Percentiles rank a stretch among this genome's conserved stretches.
Evolutionary conservation across 2,329 filamentous ascomycete species (phyloP).

Genomic region (Fusarium papillatum): DNA sequence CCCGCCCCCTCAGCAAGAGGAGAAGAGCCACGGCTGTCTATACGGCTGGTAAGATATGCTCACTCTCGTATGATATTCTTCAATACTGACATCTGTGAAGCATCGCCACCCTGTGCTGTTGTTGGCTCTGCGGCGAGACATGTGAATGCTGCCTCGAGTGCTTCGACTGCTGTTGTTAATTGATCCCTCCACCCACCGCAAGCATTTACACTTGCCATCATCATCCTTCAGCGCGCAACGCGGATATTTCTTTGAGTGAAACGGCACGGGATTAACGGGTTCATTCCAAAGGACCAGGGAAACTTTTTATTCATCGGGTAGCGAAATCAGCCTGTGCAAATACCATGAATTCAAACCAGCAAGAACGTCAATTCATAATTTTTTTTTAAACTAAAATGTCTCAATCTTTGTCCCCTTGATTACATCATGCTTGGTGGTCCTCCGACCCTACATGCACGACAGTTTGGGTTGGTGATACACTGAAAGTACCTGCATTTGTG

Average conservation of each 20-base stretch:
- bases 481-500: conserved; percentile 48
- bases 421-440: neutral
- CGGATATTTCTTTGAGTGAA: neutral
- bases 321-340: conserved; percentile 7
- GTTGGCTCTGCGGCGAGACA: conserved; percentile 59
- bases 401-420: neutral
- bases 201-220: neutral
- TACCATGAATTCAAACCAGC: conserved; percentile 20
- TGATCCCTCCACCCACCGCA: neutral
- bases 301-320: conserved; percentile 7
- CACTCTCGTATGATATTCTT: accelerated
- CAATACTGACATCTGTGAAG: conserved; percentile 40
- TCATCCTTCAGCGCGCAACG: neutral
- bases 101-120: conserved; percentile 58
- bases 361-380: neutral
- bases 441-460: conserved; percentile 30
- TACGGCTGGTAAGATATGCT: conserved; percentile 52
- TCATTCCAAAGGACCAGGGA: neutral
- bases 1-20: conserved; percentile 49
- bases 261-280: neutral
- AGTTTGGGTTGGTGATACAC: conserved; percentile 50
- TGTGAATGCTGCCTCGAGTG: conserved; percentile 60
- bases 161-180: conserved; percentile 55
- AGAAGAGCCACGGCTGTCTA: conserved; percentile 58
- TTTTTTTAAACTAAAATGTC: neutral